These are phyloP conservation scores for Friedmanniomyces simplex DNA, from an alignment of 495 filamentous ascomycete genomes.

Conservation along the genomic window DNA sequence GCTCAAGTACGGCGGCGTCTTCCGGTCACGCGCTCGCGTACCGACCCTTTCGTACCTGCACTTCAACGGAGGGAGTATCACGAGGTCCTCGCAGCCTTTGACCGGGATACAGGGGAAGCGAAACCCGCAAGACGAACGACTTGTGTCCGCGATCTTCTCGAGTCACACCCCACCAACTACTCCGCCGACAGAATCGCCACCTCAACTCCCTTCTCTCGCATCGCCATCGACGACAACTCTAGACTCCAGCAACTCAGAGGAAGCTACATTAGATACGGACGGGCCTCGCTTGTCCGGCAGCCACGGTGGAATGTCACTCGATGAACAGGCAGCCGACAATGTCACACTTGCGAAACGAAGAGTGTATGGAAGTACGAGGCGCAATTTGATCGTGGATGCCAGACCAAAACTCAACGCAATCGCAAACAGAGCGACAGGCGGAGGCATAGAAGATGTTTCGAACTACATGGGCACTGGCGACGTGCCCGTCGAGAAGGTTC, in stretches of 20 bases:
- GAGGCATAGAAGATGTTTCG: conserved; percentile 96
- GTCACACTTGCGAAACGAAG: conserved; percentile 35
- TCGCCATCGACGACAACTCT: conserved; percentile 7
- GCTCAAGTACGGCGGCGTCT: conserved; percentile 83
- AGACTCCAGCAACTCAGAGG: not conserved
- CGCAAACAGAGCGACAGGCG: conserved; percentile 89
- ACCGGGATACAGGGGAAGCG: conserved; percentile 80
- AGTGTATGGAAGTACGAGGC: conserved; percentile 87
- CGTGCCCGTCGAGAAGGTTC: conserved; percentile 55
- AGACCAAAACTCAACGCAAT: conserved; percentile 90
- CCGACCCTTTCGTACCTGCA: conserved; percentile 87
- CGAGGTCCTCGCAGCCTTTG: conserved; percentile 84
- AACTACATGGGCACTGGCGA: conserved; percentile 70
- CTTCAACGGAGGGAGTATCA: conserved; percentile 95
- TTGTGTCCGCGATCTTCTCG: conserved; percentile 89
- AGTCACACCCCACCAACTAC: conserved; percentile 36
- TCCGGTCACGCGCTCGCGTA: conserved; percentile 78
- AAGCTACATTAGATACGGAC: not conserved
- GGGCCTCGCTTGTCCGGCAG: conserved; percentile 9
- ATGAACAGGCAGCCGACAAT: conserved; percentile 65
- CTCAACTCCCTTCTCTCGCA: conserved; percentile 13
- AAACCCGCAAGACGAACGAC: conserved; percentile 90
- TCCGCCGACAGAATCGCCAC: conserved; percentile 11
- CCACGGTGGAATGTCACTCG: conserved; percentile 37
- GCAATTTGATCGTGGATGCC: conserved; percentile 94